Percentiles rank a stretch among this genome's conserved stretches.
phyloP scores from a whole-genome alignment of 305 asterid species.

The Solanum aculeatissimum region DNA sequence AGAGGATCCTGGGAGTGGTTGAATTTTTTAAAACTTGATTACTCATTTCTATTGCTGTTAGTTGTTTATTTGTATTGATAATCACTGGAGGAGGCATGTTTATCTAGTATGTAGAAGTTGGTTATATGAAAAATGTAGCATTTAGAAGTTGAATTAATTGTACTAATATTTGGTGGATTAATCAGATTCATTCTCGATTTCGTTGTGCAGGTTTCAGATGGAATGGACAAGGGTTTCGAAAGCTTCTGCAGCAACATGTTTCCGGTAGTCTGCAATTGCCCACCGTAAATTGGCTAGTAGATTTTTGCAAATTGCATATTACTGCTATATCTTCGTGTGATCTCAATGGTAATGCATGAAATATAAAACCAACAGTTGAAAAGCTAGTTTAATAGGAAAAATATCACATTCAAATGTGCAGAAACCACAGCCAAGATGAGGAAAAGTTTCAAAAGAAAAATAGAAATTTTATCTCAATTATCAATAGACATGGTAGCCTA shows the following conservation, averaged over 20 bases:
- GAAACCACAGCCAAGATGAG: neutral
- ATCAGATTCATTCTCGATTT: neutral
- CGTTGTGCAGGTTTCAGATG: constrained; percentile 30
- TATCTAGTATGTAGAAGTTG: neutral
- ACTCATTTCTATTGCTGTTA: neutral
- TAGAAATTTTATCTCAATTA: neutral
- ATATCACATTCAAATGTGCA: neutral
- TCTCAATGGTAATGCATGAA: neutral
- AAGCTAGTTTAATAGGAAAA: neutral
- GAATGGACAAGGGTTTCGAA: constrained; percentile 34
- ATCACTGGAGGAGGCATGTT: neutral
- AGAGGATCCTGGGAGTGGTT: constrained; percentile 21
- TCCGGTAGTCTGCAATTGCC: constrained; percentile 24
- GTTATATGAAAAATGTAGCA: neutral
- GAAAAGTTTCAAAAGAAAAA: neutral
- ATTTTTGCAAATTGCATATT: neutral
- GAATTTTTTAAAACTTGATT: constrained; percentile 17
- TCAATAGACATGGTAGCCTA: neutral
- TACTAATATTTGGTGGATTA: neutral
- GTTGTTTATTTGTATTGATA: neutral
- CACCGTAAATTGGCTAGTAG: neutral
- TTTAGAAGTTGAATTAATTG: neutral
- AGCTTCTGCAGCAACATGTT: constrained; percentile 51
- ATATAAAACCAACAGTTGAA: neutral
- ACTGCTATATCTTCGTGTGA: neutral